A percentile compares a stretch with the other conserved stretches of the same genome.
These are phyloP conservation scores for Globisporangium sylvaticum DNA, from an alignment of 352 stramenopile species.

Conservation along the genomic window DNA sequence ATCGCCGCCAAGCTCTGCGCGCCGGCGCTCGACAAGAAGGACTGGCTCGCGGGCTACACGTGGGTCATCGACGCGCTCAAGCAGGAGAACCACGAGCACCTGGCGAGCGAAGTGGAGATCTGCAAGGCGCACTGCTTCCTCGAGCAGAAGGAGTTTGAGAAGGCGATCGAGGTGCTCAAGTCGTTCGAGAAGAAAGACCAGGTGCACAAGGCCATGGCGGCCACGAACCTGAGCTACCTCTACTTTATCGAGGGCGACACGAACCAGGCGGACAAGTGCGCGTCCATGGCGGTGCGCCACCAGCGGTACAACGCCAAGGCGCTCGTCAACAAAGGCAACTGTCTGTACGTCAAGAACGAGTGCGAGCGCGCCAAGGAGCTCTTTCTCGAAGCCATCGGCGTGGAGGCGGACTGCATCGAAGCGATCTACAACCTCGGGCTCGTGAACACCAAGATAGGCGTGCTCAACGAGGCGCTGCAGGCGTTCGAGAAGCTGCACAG, in stretches of 20 bases:
- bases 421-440: slow-evolving; percentile 96
- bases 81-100: slow-evolving; percentile 81
- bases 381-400: slow-evolving; percentile 93
- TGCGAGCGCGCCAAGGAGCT: slow-evolving; percentile 92
- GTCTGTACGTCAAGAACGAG: slow-evolving; percentile 92
- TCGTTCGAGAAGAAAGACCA: slow-evolving; percentile 95
- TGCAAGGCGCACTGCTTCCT: slow-evolving; percentile 88
- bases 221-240: slow-evolving; percentile 95
- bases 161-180: slow-evolving; percentile 93
- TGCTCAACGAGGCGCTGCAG: slow-evolving; percentile 89
- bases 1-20: slow-evolving; percentile 93
- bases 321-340: slow-evolving; percentile 98
- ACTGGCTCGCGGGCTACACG: slow-evolving; percentile 91
- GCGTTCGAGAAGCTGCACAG: slow-evolving; percentile 97
- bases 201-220: slow-evolving; percentile 90
- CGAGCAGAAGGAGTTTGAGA: slow-evolving; percentile 92
- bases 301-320: slow-evolving; percentile 96
- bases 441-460: slow-evolving; percentile 86
- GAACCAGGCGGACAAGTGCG: slow-evolving; percentile 90
- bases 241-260: slow-evolving; percentile 95
- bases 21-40: slow-evolving; percentile 89
- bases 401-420: slow-evolving; percentile 94
- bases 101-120: slow-evolving; percentile 92
- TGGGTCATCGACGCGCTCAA: slow-evolving; percentile 94
- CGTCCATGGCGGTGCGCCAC: slow-evolving; percentile 87